Base-by-base conservation (phyloP, 2,329 filamentous ascomycete genomes). In the Sporothrix sp. region DNA sequence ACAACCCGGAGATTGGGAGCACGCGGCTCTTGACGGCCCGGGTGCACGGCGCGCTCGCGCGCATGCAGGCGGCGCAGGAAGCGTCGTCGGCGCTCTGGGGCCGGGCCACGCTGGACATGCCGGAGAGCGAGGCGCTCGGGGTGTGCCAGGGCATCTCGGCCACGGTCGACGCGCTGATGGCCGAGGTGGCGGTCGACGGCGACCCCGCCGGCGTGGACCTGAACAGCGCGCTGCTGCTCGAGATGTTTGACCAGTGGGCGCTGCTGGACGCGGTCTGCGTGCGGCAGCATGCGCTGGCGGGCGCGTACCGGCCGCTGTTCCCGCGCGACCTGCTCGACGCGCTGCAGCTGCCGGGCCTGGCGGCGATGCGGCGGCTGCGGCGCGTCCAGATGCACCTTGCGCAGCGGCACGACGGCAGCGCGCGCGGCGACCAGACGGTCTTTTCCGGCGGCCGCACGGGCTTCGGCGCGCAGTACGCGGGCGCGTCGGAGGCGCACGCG, bases 201-300 rank as follows among this genome's bases (percentile, higher is more conserved):
- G 40, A 32, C 3, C 7, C 27, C 5, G 13, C 16, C 16, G 9
- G 7, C 6, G n/a, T 71, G 0, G 73, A 76, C 44, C 68, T 74
- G 21, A 72, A 70, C 56, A 80, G 78, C 25, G 52, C 63, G 0
- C 69, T 76, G 57, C 61, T 84, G 0, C 66, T 85, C 1, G 69
- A 65, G 7, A 38, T 79, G 0, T 71, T 84, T 58, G 73, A 78
- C 45, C 56, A 81, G 0, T 86, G 81, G 81, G 60, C 74, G 3
- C 57, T 60, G 1, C 70, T 84, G 60, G 82, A 86, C 54, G 57
- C 64, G 10, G 61, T 59, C n/a, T 72, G 74, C 0, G 62, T 68
- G 0, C 10, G 39, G 0, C 53, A 55, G 0, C 77, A 68, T 42
- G 71, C 73, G 0, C 59, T 83, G 0, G 62, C 86, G 0, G 27